Base-by-base conservation (phyloP, 306 rosid genomes). In the Mucuna pruriens region DNA sequence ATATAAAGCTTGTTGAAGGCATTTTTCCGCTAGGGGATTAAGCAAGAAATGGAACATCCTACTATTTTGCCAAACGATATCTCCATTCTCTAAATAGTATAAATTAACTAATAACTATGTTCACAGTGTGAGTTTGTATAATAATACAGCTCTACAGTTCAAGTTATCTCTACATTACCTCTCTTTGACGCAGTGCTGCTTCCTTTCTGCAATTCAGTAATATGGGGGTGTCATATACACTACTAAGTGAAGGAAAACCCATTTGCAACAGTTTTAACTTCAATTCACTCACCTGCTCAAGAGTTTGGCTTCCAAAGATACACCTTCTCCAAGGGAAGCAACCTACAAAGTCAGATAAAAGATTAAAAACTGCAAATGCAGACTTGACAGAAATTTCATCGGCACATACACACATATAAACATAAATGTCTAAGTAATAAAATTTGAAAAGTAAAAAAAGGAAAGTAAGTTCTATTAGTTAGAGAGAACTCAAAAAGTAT, bases 241-340 rank as follows among this genome's bases (percentile, higher is more conserved):
- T 44, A 71, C 70, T 66, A 74, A 36, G 80, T 60, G 75, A 70
- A 82, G 36, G 75, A 68, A 78, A 42, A 64, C 46, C 51, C 62
- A 71, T 67, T 36, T 61, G 80, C 66, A 87, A 82, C 55, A 36
- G 63, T 57, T 71, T 77, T 31, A 81, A 66, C 64, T 85, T 65
- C 25, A 83, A 86, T 83, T 80, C 73, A 87, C 95, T 77, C 58
- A 90, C 98, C 98, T 91, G 97, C 98, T 92, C 90, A 95, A 84
- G 79, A 95, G 97, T 89, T 95, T 95, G 79, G 98, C 98, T 87
- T 95, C 98, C 91, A 95, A 90, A 69, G 98, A 95, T 79, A 90
- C 92, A 76, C 97, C 98, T 88, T 95, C 97, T 64, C 94, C 98
- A 33, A 92, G 94, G 20, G 97, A 85, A 83, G 97, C 91, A 89